phyloP scores from a whole-genome alignment of 2,329 filamentous ascomycete genomes.

The Exophiala xenobiotica region DNA sequence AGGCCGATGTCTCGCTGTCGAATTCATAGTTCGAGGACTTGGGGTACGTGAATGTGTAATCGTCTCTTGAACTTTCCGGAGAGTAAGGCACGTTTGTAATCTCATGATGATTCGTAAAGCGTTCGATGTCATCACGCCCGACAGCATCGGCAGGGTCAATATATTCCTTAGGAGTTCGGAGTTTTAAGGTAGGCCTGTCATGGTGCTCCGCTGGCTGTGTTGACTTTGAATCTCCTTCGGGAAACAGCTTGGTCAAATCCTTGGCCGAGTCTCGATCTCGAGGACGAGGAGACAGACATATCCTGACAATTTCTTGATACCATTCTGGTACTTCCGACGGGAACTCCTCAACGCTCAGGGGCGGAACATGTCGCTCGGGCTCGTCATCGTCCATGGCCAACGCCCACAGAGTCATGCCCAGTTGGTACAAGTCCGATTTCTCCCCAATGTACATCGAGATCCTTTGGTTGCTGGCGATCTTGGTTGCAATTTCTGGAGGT shows the following conservation, averaged over 20 bases:
- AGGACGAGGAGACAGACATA: constrained; percentile 74
- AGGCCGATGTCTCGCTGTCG: constrained; percentile 27
- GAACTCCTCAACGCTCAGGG: constrained; percentile 58
- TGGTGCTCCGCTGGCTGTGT: constrained; percentile 2
- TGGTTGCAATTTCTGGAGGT: constrained; percentile 80
- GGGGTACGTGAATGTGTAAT: constrained; percentile 31
- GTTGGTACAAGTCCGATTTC: constrained; percentile 92
- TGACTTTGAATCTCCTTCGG: constrained; percentile 36
- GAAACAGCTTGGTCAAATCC: constrained; percentile 69
- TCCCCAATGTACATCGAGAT: constrained; percentile 98
- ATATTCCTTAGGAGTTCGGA: constrained; percentile 24
- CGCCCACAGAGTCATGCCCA: constrained; percentile 96
- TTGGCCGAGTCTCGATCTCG: constrained; percentile 71
- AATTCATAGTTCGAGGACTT: constrained; percentile 30
- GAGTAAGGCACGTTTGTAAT: constrained; percentile 20
- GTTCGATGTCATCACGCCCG: constrained; percentile 31
- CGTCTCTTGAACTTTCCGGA: constrained; percentile 30
- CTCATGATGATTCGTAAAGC: constrained; percentile 19
- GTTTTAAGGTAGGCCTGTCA: constrained; percentile 19
- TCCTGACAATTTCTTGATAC: constrained; percentile 72
- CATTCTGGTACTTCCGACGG: constrained; percentile 70
- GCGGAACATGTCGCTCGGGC: constrained; percentile 74
- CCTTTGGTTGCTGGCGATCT: constrained; percentile 84
- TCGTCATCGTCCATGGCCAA: constrained; percentile 85
- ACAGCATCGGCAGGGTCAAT: constrained; percentile 31